Evolutionary conservation across 345 rosid genomes (phyloP).

Genomic region (Iberis pinnata): DNA sequence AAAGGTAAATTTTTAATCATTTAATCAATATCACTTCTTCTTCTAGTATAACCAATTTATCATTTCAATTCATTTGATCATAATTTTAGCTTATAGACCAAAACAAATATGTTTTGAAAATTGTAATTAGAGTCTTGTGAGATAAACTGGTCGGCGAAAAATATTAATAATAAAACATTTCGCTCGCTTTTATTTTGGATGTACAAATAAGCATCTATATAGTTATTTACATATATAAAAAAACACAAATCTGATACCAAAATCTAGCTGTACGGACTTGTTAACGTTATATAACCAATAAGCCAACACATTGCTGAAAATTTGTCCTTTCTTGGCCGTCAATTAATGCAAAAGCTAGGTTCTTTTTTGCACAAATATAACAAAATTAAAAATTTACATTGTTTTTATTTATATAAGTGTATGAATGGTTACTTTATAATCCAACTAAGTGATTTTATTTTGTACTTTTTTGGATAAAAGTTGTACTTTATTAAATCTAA

Average conservation of each 20-base stretch:
- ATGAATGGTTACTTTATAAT: constrained; percentile 9
- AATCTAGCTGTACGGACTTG: constrained; percentile 21
- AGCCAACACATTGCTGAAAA: constrained; percentile 29
- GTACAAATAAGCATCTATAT: background rate
- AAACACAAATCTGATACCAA: constrained; percentile 23
- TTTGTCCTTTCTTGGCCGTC: constrained; percentile 18
- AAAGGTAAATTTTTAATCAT: no score
- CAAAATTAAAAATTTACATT: no score
- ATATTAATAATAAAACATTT: constrained; percentile 12
- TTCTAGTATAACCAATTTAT: no score
- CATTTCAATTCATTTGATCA: no score
- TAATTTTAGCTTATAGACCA: no score
- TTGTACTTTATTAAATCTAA: no score
- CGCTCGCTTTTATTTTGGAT: constrained; percentile 5
- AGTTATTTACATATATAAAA: background rate
- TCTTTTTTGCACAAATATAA: background rate
- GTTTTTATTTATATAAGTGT: background rate
- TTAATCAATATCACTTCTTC: no score
- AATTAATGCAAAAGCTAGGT: constrained; percentile 6
- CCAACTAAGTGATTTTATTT: constrained; percentile 3
- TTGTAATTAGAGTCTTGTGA: constrained; percentile 1
- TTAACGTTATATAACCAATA: background rate
- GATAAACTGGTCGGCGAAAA: constrained; percentile 21
- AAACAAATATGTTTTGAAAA: background rate
- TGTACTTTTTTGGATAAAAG: no score